phyloP scores from a whole-genome alignment of 2,329 filamentous ascomycete species.

The Leptographium procerum region DNA sequence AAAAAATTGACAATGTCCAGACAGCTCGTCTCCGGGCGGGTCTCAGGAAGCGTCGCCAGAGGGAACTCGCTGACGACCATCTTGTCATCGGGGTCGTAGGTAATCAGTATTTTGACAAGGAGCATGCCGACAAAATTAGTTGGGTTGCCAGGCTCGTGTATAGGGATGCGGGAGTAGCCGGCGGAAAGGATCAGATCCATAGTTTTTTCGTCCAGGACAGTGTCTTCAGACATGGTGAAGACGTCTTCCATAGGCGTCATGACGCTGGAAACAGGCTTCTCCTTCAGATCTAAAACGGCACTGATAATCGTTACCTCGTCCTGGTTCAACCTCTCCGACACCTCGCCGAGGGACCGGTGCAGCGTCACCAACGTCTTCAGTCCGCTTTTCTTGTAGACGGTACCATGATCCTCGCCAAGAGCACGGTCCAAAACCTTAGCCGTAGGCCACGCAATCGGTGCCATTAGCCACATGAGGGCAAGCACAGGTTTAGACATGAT shows the following conservation, averaged over 20 bases:
- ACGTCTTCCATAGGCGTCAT: constrained; percentile 99
- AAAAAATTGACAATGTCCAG: constrained; percentile 99
- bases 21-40: constrained; percentile 88
- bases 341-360: constrained; percentile 81
- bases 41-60: constrained; percentile 88
- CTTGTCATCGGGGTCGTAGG: constrained; percentile 90
- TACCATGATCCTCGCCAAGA: constrained; percentile 89
- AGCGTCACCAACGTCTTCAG: constrained; percentile 92
- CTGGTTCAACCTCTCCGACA: constrained; percentile 81
- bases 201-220: constrained; percentile 80
- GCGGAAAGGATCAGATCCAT: constrained; percentile 91
- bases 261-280: constrained; percentile 86
- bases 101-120: constrained; percentile 95
- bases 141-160: constrained; percentile 73
- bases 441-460: constrained; percentile 84
- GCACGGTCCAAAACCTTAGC: constrained; percentile 91
- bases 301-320: constrained; percentile 99
- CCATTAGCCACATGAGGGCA: constrained; percentile 80
- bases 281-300: constrained; percentile 89
- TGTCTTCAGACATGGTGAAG: constrained; percentile 93
- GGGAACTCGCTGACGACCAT: constrained; percentile 82
- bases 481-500: constrained; percentile 86
- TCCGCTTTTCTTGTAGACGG: constrained; percentile 95
- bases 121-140: constrained; percentile 96
- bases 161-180: constrained; percentile 92